Evolutionary conservation across 441 rosid genomes (phyloP).

Genomic region (Gossypium gossypioides): DNA sequence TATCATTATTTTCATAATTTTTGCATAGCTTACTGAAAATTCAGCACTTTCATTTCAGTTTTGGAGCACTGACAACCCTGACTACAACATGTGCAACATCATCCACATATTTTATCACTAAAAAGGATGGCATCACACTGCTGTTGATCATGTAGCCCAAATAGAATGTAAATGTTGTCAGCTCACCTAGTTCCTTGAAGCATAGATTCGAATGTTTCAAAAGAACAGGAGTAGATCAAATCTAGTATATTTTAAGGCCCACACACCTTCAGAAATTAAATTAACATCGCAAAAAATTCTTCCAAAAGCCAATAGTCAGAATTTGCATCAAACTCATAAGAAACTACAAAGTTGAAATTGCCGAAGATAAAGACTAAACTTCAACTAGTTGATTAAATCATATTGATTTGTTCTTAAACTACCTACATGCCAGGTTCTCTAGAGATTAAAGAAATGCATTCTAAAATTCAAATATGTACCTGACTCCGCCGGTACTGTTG

Average conservation of each 20-base stretch:
- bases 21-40: background rate
- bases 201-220: background rate
- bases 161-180: background rate
- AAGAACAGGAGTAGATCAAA: background rate
- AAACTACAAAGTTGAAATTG: background rate
- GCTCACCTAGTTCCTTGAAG: background rate
- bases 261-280: background rate
- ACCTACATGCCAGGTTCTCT: background rate
- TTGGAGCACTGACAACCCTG: background rate
- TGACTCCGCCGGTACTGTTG: slow-evolving; percentile 49
- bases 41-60: background rate
- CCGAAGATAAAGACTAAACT: background rate
- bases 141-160: background rate
- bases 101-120: background rate
- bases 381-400: background rate
- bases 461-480: slow-evolving; percentile 36
- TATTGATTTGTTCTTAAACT: background rate
- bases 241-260: background rate
- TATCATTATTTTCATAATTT: background rate
- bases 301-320: background rate
- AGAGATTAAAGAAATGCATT: background rate
- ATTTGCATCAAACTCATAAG: background rate
- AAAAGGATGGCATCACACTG: background rate
- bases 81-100: background rate
- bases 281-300: background rate